Base-by-base conservation (phyloP, 176 grass and related monocot species). In the Oryza longistaminata region DNA sequence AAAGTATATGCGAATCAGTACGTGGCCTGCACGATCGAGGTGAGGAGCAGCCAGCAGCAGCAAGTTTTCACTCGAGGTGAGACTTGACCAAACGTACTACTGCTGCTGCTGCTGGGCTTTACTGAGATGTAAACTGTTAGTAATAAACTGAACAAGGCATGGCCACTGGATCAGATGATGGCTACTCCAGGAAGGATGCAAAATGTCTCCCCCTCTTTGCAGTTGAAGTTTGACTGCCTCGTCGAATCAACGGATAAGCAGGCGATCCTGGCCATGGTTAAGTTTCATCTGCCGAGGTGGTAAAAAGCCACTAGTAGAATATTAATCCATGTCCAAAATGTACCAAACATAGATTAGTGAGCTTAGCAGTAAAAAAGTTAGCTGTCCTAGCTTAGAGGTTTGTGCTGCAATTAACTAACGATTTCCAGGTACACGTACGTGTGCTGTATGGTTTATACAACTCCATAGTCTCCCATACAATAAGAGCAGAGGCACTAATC, bases 1-100 rank as follows among this genome's bases (percentile, higher is more conserved):
- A 90, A 87, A 87, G 80, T 82, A 90, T 87, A 87, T 83, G 74
- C 80, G 74, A 40, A 68, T 74, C 46, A 74, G 77, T 61, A 70
- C 29, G 77, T 85, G 79, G 49, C 62, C 88, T 83, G 80, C 84
- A 90, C 75, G 17, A 58, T 58, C 53, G 80, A 90, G 79, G 74
- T 8, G 67, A 62, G 5, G 0, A 6, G 29, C 16, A 21, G 42
- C 42, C 7, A 40, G 52, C 11, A 40, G 52, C 11, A 62, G 66
- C 31, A 17, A 33, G 64, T 71, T 87, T 89, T 70, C 48, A 44
- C 79, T 68, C 46, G 79, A 83, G 83, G 78, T 27, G 24, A 4
- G 48, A 33, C 24, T 61, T 52, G 22, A 62, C 58, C 58, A 62
- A 62, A 62, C 58, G 58, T 62, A 24, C 58, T 61, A 61, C n/a